Evolutionary conservation across 176 grass and related monocot species (phyloP).

Genomic region (Ensete glaucum): DNA sequence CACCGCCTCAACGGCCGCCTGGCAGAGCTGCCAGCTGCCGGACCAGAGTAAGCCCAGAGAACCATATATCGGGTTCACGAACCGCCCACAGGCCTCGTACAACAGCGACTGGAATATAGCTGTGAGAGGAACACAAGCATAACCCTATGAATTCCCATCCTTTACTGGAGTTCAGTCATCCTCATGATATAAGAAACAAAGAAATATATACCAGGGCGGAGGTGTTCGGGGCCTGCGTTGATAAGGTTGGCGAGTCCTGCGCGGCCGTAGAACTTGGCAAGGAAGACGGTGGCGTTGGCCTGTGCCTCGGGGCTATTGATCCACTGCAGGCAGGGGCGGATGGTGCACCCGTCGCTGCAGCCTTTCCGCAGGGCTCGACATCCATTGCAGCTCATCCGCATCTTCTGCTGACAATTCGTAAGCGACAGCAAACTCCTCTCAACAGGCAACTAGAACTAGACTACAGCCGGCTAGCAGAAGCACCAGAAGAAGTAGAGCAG

Average conservation of each 20-base stretch:
- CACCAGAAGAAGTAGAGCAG: not conserved
- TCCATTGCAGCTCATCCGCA: slow-evolving; percentile 46
- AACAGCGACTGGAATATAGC: slow-evolving; percentile 31
- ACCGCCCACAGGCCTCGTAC: slow-evolving; percentile 1
- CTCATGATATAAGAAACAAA: not conserved
- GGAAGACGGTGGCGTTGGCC: slow-evolving; percentile 37
- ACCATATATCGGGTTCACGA: slow-evolving; percentile 2
- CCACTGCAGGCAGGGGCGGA: slow-evolving; percentile 38
- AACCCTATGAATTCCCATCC: not conserved
- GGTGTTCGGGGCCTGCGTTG: slow-evolving; percentile 16
- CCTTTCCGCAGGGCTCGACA: slow-evolving; percentile 32
- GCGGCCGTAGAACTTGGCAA: slow-evolving; percentile 40
- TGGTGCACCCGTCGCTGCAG: slow-evolving; percentile 26
- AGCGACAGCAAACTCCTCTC: not conserved
- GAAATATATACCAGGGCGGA: slow-evolving; percentile 17
- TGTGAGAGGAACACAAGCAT: slow-evolving; percentile 1
- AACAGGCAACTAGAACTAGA: not conserved
- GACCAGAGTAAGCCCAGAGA: not conserved
- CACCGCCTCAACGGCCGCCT: slow-evolving; percentile 8
- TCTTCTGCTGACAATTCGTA: not conserved
- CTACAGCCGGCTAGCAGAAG: not conserved
- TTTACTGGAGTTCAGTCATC: not conserved
- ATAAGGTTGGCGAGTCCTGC: slow-evolving; percentile 37
- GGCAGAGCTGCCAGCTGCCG: slow-evolving; percentile 3
- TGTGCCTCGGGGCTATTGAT: slow-evolving; percentile 27